phyloP scores from a whole-genome alignment of 345 rosid genomes.

The Populus simonii region DNA sequence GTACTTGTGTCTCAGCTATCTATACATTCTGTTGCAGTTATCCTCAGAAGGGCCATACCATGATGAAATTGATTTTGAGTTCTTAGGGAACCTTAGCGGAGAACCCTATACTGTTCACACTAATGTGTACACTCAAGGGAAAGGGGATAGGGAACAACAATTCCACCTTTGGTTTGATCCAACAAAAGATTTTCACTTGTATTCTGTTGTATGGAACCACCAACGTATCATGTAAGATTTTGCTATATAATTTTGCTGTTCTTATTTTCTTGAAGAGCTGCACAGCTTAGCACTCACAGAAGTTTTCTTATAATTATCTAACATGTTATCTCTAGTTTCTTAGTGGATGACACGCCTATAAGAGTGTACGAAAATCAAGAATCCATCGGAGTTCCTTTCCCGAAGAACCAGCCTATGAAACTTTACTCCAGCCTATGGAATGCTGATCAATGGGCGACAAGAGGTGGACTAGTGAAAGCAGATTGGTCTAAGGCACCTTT shows the following conservation, averaged over 20 bases:
- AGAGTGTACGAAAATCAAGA: constrained; percentile 20
- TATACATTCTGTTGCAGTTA: constrained; percentile 8
- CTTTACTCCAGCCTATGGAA: constrained; percentile 24
- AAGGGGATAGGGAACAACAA: constrained; percentile 20
- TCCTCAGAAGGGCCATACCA: constrained; percentile 24
- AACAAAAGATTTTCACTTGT: constrained; percentile 17
- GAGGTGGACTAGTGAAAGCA: constrained; percentile 23
- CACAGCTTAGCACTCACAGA: no score
- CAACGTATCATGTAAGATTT: constrained; percentile 20
- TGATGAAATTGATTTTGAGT: constrained; percentile 27
- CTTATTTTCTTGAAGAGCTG: no score
- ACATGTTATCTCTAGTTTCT: constrained; percentile 11
- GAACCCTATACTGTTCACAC: constrained; percentile 25
- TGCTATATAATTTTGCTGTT: no score
- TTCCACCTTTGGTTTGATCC: constrained; percentile 31
- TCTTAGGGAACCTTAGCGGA: constrained; percentile 23
- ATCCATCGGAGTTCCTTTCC: constrained; percentile 20
- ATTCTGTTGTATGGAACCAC: constrained; percentile 20
- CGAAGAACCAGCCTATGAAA: constrained; percentile 17
- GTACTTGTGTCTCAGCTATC: not conserved
- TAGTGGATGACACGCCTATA: constrained; percentile 20
- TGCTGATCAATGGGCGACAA: constrained; percentile 29
- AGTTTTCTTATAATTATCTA: not conserved
- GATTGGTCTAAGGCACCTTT: constrained; percentile 26
- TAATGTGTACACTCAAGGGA: constrained; percentile 14